A percentile compares a stretch with the other conserved stretches of the same genome.
phyloP scores from a whole-genome alignment of 345 rosid species.

The Brassica incana region DNA sequence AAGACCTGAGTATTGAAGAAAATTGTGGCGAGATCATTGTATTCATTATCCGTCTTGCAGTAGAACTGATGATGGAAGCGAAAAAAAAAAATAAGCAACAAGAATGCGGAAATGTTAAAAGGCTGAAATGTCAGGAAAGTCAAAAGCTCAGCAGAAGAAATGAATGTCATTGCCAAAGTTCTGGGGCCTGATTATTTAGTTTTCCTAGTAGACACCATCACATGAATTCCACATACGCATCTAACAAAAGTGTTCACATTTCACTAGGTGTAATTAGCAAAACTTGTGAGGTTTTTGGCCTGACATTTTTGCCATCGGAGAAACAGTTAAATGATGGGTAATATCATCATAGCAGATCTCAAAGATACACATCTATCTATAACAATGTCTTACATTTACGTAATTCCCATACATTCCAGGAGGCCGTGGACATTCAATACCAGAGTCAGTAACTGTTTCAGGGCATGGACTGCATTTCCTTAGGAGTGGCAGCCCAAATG shows the following conservation, averaged over 20 bases:
- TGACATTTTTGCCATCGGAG: neutral
- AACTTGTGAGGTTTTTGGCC: neutral
- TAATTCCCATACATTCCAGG: slow-evolving; percentile 98
- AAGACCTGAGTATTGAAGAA: slow-evolving; percentile 97
- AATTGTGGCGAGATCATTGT: slow-evolving; percentile 96
- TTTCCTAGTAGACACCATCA: slow-evolving; percentile 6
- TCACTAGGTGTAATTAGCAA: slow-evolving; percentile 1
- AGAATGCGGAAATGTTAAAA: slow-evolving; percentile 18
- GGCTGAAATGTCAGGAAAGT: slow-evolving; percentile 2
- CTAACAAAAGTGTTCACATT: neutral
- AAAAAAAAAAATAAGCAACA: slow-evolving; percentile 13
- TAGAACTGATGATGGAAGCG: slow-evolving; percentile 57
- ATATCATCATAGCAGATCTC: slow-evolving; percentile 11
- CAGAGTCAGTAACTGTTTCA: slow-evolving; percentile 63
- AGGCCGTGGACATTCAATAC: slow-evolving; percentile 80
- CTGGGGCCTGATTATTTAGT: neutral
- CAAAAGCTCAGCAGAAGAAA: slow-evolving; percentile 5
- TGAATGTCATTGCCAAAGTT: neutral
- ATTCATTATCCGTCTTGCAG: slow-evolving; percentile 77
- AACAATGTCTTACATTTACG: slow-evolving; percentile 66
- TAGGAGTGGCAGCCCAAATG: slow-evolving; percentile 88
- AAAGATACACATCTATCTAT: slow-evolving; percentile 4
- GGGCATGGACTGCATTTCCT: slow-evolving; percentile 96
- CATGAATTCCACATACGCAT: slow-evolving; percentile 8
- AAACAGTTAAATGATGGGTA: slow-evolving; percentile 3